Evolutionary conservation across 2,329 filamentous ascomycete species (phyloP).

Genomic region (Exophiala viscosa): DNA sequence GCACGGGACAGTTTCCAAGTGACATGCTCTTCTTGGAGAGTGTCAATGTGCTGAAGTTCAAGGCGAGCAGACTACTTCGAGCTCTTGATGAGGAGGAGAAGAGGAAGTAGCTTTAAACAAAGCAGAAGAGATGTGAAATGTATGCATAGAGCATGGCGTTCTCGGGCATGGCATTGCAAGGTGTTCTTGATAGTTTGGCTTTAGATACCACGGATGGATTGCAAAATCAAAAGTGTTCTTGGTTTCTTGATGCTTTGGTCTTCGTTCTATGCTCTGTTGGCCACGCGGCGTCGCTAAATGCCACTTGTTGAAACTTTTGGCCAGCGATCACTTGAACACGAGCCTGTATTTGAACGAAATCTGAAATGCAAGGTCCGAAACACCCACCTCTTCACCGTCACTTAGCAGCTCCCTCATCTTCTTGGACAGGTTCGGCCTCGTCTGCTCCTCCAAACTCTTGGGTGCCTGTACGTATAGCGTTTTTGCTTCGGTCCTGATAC

Average conservation of each 20-base stretch:
- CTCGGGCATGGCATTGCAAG: conserved; percentile 17
- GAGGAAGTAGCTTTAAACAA: conserved; percentile 27
- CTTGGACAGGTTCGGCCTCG: conserved; percentile 73
- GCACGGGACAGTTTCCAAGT: conserved; percentile 89
- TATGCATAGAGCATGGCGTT: conserved; percentile 6
- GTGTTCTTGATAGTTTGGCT: conserved; percentile 5
- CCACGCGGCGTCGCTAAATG: background rate
- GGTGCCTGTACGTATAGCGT: conserved; percentile 89
- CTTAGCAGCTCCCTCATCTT: conserved; percentile 72
- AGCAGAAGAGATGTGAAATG: conserved; percentile 30
- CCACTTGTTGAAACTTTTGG: background rate
- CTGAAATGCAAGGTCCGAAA: conserved; percentile 85
- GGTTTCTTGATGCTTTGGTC: background rate
- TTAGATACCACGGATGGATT: conserved; percentile 19
- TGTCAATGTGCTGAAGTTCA: conserved; percentile 77
- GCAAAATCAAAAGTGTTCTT: conserved; percentile 13
- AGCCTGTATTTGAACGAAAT: conserved; percentile 64
- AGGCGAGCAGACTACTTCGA: conserved; percentile 58
- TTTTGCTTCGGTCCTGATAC: conserved; percentile 73
- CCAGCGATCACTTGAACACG: conserved; percentile 39
- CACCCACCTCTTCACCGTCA: conserved; percentile 82
- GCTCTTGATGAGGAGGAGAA: conserved; percentile 42
- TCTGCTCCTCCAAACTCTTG: conserved; percentile 76
- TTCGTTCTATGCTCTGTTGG: background rate
- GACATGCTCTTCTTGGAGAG: conserved; percentile 91